Evolutionary conservation across 768 basidiomycete genomes (phyloP).

Genomic region (Collybia nuda): DNA sequence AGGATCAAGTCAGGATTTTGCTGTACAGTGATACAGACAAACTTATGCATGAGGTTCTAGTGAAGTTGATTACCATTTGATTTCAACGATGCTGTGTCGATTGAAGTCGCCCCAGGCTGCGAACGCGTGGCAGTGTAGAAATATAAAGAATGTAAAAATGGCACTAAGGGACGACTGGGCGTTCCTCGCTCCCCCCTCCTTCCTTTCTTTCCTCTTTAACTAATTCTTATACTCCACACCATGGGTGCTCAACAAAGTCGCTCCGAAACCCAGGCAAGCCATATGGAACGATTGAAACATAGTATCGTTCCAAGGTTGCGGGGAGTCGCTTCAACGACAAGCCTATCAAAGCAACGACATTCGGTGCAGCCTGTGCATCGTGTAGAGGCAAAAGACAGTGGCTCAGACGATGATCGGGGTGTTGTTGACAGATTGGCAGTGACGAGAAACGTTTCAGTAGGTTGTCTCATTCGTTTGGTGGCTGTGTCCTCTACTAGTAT

Average conservation of each 20-base stretch:
- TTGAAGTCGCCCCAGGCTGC: not conserved
- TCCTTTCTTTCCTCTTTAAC: constrained; percentile 1
- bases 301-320: constrained; percentile 12
- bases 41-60: too few relatives aligned
- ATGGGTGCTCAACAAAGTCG: constrained; percentile 35
- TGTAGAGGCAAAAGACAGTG: not conserved
- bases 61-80: too few relatives aligned
- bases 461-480: constrained; percentile 6
- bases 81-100: constrained; percentile 2
- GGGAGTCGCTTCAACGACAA: constrained; percentile 5
- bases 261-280: constrained; percentile 11
- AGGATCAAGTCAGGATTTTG: too few relatives aligned
- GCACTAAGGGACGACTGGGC: not conserved
- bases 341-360: constrained; percentile 5
- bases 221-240: not conserved
- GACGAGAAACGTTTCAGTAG: not conserved
- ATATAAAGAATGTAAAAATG: constrained; percentile 3
- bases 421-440: too few relatives aligned
- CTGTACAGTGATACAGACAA: too few relatives aligned
- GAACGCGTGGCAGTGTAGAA: constrained; percentile 10
- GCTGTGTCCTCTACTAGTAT: constrained; percentile 14
- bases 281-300: constrained; percentile 18
- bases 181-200: not conserved
- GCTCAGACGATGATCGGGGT: not conserved
- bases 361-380: not conserved